Base-by-base conservation (phyloP, 495 filamentous ascomycete genomes). In the Rhizodiscina lignyota region DNA sequence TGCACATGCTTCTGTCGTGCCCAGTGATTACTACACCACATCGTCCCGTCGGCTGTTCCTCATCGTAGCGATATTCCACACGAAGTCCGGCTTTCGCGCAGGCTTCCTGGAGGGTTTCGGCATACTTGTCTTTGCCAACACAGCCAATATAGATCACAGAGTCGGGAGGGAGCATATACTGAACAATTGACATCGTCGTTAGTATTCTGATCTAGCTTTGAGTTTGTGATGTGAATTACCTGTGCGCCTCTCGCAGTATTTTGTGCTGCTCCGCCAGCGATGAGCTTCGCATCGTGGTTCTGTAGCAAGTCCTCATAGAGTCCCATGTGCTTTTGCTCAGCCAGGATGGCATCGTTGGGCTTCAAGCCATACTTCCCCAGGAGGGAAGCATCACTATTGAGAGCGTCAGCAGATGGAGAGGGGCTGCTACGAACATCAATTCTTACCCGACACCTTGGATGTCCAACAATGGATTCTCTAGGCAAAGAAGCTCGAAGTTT, bases 21-120 rank as follows among this genome's bases (percentile, higher is more conserved):
- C 85, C 91, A 10, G 85, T 94, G 61, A 99, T 94, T 49, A 99
- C 70, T 42, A 92, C 89, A 59, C 79, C 89, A 57, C 89, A 99
- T 49, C 84, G 81, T 42, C 89, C 89, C 15, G 89, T 99, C 31
- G 79, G 77, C 42, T 74, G 61, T 46, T 65, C 63, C 51, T 79
- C 69, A 48, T 93, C 85, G 50, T 89, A 70, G 41, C 80, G 81
- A 69, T 99, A 99, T 59, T 92, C 86, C 47, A 84, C 83, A 48
- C 79, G 72, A 41, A 96, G 69, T 48, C 91, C 89, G 40, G 73
- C 83, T 58, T 80, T 64, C 52, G 78, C 71, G 53, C 70, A 75
- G 47, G 84, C 79, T 37, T 81, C 70, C 48, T 73, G 72, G 40
- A 99, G 77, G 51, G 75, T 79, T 37, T 81, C 75, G 52, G 82